Evolutionary conservation across 202 grass and related monocot genomes (phyloP), one percentile per base, ranked within the genome.

Genomic region (Zoysia matrella): DNA sequence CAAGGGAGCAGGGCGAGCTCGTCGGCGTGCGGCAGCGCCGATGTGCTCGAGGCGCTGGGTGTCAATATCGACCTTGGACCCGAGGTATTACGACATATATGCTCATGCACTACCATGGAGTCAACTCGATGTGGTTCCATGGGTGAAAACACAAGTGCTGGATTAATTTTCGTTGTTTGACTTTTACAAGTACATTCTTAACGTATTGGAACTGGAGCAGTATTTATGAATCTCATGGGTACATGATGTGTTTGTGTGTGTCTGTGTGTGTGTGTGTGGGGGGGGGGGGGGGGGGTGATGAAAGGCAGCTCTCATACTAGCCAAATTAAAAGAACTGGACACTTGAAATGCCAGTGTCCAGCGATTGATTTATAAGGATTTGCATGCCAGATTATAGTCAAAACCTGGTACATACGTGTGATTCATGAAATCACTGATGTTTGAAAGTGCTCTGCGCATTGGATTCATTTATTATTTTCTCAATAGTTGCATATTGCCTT

Each of bases 1-100:
- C 92, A 94, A 94, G 92, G 92, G 36, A 94, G 90, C 85, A 91
- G 92, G 50, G 89, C 96, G 48, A 99, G 89, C 67, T 99, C 96
- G 64, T 99, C 96, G 18, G 89, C 89, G 30, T 96, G 93, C 73
- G 96, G 96, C 40, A 99, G 96, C 58, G 93, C 93, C 13, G 96
- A 99, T 86, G 96, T 99, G 39, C 84, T 96, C 22, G 93, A 96
- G 72, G 89, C 83, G 36, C 61, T 99, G 2, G 96, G 96, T 9
- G 93, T 99, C 77, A 92, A 99, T 64, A 94, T 99, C 79, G 60
- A 93, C 8, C 73, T 99, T 52, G 93, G 93, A 55, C 89, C 92
- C 67, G 89, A 99, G 78, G 93, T 94, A 89, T 41, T 77, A 12
- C 48, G 14, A 9, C 13, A 14, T 65, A 75, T 18, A 22, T 46